Conservation (phyloP, 1,284 basidiomycete genomes). For the Sporisorium iseilematis-ciliati region DNA sequence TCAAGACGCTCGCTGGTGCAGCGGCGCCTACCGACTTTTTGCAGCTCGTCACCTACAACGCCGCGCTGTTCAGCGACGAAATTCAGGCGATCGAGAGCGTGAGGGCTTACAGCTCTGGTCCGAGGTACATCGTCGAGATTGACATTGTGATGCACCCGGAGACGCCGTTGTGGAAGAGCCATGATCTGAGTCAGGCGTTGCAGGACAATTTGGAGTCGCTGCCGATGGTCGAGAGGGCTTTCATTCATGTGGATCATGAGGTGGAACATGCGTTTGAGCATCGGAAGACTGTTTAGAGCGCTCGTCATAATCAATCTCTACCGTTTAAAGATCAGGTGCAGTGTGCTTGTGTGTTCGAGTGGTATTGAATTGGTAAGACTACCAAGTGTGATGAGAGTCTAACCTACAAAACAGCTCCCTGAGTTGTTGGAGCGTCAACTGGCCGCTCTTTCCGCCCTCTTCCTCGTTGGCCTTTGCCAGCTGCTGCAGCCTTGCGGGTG, state of each 20-base stretch:
- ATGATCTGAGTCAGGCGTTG: conserved; percentile 89
- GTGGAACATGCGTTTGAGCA: conserved; percentile 60
- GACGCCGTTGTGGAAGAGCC: conserved; percentile 90
- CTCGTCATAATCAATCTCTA: background rate
- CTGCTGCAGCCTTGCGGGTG: conserved; percentile 15
- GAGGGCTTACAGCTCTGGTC: conserved; percentile 69
- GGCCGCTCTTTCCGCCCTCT: conserved; percentile 10
- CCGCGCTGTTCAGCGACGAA: conserved; percentile 76
- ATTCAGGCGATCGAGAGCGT: conserved; percentile 86
- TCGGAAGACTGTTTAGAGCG: conserved; percentile 38
- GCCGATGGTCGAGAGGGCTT: conserved; percentile 80
- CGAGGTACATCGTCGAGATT: conserved; percentile 92
- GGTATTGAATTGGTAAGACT: background rate
- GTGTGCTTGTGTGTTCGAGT: background rate
- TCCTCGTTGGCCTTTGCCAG: conserved; percentile 3
- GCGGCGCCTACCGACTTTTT: conserved; percentile 90
- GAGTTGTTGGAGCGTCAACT: conserved; percentile 18
- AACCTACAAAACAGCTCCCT: conserved; percentile 30
- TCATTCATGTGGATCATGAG: conserved; percentile 64
- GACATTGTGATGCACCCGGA: conserved; percentile 92
- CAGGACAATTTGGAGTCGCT: conserved; percentile 94
- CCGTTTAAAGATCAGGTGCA: no score
- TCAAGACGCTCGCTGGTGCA: conserved; percentile 88
- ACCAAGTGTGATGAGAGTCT: conserved; percentile 38
- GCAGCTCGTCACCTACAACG: conserved; percentile 90